Conservation (phyloP, 805 yeast genomes). For the Kazachstania taianensis region DNA sequence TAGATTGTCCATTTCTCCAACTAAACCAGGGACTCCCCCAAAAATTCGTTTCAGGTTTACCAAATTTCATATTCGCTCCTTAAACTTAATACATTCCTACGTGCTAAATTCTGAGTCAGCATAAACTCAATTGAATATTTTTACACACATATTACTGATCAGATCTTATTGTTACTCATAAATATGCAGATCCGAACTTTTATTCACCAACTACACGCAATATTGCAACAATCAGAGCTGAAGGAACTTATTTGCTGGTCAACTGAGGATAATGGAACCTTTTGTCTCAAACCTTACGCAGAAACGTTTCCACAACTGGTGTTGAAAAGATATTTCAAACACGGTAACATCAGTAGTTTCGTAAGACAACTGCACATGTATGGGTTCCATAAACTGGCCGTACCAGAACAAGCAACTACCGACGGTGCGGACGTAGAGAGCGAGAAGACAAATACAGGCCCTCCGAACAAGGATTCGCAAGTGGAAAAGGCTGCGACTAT, state of each 20-base stretch:
- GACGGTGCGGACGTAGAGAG: background rate
- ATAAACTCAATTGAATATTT: no score
- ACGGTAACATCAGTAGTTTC: conserved; percentile 86
- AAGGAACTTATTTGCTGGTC: conserved; percentile 24
- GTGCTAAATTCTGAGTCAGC: no score
- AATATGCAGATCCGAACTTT: conserved; percentile 16
- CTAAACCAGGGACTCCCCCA: no score
- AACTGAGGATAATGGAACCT: conserved; percentile 12
- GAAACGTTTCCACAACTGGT: conserved; percentile 19
- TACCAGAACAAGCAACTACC: background rate
- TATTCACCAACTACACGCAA: conserved; percentile 24
- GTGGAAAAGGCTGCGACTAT: conserved; percentile 8
- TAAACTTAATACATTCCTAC: no score
- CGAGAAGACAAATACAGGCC: conserved; percentile 1
- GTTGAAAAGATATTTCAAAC: conserved; percentile 74
- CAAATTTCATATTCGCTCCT: no score
- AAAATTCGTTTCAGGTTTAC: no score
- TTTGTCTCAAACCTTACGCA: conserved; percentile 22
- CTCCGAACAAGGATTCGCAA: no score
- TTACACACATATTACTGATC: no score
- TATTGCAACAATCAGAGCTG: conserved; percentile 17
- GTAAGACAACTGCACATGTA: conserved; percentile 94
- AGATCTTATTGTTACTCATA: background rate
- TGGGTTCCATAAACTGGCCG: conserved; percentile 73
- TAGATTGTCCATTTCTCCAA: no score